phyloP scores from a whole-genome alignment of 139 green algal species.

The Chlamydomonas sp. region DNA sequence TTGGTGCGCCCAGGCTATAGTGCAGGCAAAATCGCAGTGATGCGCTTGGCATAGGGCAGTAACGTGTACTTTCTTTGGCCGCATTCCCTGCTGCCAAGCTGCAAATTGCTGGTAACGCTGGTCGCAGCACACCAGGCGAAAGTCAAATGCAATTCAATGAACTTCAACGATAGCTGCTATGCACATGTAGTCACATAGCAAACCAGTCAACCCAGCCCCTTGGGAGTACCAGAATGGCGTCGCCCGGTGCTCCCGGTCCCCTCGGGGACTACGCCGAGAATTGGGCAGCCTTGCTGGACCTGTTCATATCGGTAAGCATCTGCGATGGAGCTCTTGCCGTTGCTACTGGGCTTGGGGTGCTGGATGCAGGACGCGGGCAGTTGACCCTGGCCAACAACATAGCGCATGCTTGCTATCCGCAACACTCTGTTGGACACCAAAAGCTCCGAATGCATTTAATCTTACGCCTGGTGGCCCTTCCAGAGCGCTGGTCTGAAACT shows the following conservation, averaged over 20 bases:
- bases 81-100: no score
- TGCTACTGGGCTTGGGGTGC: not conserved
- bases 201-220: not conserved
- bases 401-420: no score
- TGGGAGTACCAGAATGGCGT: not conserved
- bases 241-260: not conserved
- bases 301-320: conserved; percentile 41
- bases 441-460: not conserved
- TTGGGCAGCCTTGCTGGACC: conserved; percentile 32
- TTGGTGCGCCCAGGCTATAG: no score
- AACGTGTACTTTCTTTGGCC: no score
- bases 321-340: not conserved
- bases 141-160: no score
- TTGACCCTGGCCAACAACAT: no score
- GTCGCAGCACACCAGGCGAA: no score
- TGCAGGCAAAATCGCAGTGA: no score
- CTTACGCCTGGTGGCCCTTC: not conserved
- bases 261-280: conserved; percentile 39
- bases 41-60: no score
- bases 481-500: conserved; percentile 44
- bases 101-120: no score
- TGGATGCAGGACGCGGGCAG: not conserved
- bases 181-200: no score
- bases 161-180: no score
- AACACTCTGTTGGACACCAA: not conserved